Evolutionary conservation across 106 monocot genomes (phyloP), one percentile per base, ranked within the genome.

Genomic region (Dioscorea dumetorum): DNA sequence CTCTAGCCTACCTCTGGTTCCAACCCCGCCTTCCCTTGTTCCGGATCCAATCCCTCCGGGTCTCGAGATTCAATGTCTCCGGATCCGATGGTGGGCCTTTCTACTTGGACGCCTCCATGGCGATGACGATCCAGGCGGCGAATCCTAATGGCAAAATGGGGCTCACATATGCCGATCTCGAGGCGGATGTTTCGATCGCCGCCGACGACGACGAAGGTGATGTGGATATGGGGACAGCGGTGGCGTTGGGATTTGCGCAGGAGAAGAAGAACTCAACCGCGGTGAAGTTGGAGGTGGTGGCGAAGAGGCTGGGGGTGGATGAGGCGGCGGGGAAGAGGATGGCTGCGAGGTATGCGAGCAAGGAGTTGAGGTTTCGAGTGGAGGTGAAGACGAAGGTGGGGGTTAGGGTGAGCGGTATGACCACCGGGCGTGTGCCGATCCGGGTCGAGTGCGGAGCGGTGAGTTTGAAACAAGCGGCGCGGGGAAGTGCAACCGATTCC

Each of bases 111-210:
- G 70, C 75, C 23, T 24, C 68, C 4, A 24, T 58, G 21, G 21
- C 58, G 0, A 60, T 72, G 22, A 50, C 64, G 19, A 64, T 90
- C 67, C 70, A 74, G 48, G 67, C 68, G 2, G 33, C 69, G 48
- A 94, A 91, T 52, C 85, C 84, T 1, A 94, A 94, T 58, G 51
- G 71, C 18, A 85, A 77, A 70, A 74, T 94, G 51, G 71, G 60
- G 32, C 50, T 87, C 56, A 48, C 73, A 15, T 88, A 74, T 72
- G 72, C 68, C 28, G 62, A 50, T 18, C 66, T 65, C 13, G 72
- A 72, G 61, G 83, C 73, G 49, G 31, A 23, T 31, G 63, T 91
- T 18, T 48, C 62, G 12, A 72, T 71, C 23, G 33, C 48, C 50
- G 83, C 79, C 71, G 76, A 81, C 48, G 83, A 82, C 71, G 76